Evolutionary conservation across 148 eudicot genomes (phyloP).

Genomic region (Mesembryanthemum crystallinum): DNA sequence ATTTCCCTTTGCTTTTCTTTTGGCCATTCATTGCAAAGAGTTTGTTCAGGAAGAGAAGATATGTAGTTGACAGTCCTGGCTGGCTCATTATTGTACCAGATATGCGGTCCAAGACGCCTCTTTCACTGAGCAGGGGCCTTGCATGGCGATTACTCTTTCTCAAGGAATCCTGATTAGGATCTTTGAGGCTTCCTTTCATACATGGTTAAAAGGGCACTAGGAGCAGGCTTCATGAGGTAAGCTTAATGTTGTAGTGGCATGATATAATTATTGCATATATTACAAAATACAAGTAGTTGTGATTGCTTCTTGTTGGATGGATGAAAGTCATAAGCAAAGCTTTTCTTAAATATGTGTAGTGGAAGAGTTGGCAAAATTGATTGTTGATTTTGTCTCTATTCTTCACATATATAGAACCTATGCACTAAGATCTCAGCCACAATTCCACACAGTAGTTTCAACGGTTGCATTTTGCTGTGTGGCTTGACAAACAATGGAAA

Average conservation of each 20-base stretch:
- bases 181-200: background rate
- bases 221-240: conserved; percentile 5
- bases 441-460: conserved; percentile 13
- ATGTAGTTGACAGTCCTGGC: background rate
- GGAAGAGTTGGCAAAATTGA: background rate
- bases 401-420: conserved; percentile 3
- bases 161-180: background rate
- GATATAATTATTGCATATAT: background rate
- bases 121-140: too few species aligned
- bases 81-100: background rate
- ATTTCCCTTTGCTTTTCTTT: background rate
- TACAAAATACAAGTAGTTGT: background rate
- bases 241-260: conserved; percentile 3
- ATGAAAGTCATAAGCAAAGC: background rate
- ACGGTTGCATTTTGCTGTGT: background rate
- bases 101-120: background rate
- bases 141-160: background rate
- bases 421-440: conserved; percentile 1
- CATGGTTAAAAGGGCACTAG: background rate
- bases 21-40: background rate
- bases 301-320: conserved; percentile 3
- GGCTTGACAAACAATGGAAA: background rate
- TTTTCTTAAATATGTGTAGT: conserved; percentile 4
- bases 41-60: background rate
- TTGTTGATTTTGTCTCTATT: background rate